phyloP scores from a whole-genome alignment of 768 basidiomycete genomes.

The Sporobolomyces phaffii region DNA sequence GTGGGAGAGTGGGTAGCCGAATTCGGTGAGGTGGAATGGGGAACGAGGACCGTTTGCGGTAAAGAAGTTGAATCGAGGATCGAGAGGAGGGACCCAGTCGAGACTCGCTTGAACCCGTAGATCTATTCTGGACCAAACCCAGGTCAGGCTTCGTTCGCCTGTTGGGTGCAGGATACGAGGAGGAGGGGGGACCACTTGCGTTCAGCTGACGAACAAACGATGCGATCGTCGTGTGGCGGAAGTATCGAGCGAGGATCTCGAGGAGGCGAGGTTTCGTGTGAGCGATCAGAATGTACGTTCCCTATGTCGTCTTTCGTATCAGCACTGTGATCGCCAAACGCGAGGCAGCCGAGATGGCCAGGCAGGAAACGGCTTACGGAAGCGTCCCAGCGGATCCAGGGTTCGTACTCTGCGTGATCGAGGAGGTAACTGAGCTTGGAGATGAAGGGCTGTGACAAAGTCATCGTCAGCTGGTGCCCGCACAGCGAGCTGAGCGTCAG shows the following conservation, averaged over 20 bases:
- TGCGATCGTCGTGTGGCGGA: conserved; percentile 29
- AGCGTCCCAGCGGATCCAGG: conserved; percentile 25
- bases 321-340: too few species aligned
- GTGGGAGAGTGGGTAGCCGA: not conserved
- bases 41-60: not conserved
- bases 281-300: conserved; percentile 30
- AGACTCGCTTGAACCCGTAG: conserved; percentile 37
- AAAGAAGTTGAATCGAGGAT: conserved; percentile 25
- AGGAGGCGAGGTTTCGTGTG: conserved; percentile 32
- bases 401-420: conserved; percentile 22
- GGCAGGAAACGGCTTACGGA: not conserved
- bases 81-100: conserved; percentile 28
- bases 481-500: too few species aligned
- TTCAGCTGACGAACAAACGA: conserved; percentile 34
- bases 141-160: too few species aligned
- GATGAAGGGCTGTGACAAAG: conserved; percentile 19
- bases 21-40: not conserved
- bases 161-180: not conserved
- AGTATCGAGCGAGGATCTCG: conserved; percentile 30
- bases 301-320: not conserved
- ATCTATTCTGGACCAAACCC: conserved; percentile 16
- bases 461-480: not conserved
- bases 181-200: not conserved
- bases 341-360: too few species aligned
- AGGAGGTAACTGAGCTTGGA: conserved; percentile 29